These are phyloP conservation scores for Magnaporthales sp. DNA, from an alignment of 2,329 filamentous ascomycete genomes.

Conservation along the genomic window DNA sequence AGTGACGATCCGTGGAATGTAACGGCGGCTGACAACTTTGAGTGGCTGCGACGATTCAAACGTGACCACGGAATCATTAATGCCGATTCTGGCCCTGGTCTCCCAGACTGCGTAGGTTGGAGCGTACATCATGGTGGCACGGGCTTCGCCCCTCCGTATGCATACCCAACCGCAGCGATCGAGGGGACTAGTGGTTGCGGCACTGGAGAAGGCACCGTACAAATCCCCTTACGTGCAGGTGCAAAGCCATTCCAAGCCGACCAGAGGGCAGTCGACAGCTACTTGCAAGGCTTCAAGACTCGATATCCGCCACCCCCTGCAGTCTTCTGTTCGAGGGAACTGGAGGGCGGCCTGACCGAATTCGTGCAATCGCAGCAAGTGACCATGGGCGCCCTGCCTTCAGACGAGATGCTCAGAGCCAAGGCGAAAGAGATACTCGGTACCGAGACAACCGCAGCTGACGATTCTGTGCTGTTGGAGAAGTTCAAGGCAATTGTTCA, in stretches of 20 bases:
- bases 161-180: slow-evolving; percentile 20
- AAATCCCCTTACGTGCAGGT: slow-evolving; percentile 24
- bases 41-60: slow-evolving; percentile 57
- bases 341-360: slow-evolving; percentile 43
- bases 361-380: slow-evolving; percentile 35
- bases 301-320: slow-evolving; percentile 36
- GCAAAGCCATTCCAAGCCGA: slow-evolving; percentile 33
- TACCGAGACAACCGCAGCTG: slow-evolving; percentile 39
- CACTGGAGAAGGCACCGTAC: slow-evolving; percentile 8
- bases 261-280: slow-evolving; percentile 37
- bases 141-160: slow-evolving; percentile 47
- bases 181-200: background rate
- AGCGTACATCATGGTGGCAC: slow-evolving; percentile 39
- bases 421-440: slow-evolving; percentile 40
- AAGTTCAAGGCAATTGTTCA: slow-evolving; percentile 43
- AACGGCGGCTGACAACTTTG: slow-evolving; percentile 53
- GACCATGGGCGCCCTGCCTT: slow-evolving; percentile 31
- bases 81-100: slow-evolving; percentile 39
- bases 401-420: slow-evolving; percentile 35
- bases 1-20: slow-evolving; percentile 58
- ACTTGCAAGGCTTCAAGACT: slow-evolving; percentile 32
- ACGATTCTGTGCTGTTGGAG: slow-evolving; percentile 40
- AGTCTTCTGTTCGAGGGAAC: slow-evolving; percentile 50
- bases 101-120: slow-evolving; percentile 34
- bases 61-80: slow-evolving; percentile 43